Percentiles rank a stretch among this genome's conserved stretches.
Conservation (phyloP, 2,329 filamentous ascomycete genomes). For the Colletotrichum sansevieriae region DNA sequence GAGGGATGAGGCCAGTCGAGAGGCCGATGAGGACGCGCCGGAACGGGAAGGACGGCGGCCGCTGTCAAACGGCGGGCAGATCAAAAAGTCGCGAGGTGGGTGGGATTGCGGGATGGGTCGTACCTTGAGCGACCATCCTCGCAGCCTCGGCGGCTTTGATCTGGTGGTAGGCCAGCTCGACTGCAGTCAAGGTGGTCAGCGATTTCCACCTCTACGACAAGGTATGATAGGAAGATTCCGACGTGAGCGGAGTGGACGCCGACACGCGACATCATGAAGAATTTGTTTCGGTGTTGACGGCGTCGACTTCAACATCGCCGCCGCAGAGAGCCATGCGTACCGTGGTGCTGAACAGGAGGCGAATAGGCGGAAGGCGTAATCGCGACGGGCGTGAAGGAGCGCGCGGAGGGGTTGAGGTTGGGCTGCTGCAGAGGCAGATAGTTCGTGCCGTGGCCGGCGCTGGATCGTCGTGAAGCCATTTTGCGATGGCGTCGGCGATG, state of each 20-base stretch:
- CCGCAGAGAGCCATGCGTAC: neutral
- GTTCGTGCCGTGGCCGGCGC: neutral
- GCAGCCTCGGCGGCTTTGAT: constrained; percentile 30
- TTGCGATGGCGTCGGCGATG: constrained; percentile 8
- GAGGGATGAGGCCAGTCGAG: neutral
- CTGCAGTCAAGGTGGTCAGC: constrained; percentile 17
- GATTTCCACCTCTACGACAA: neutral
- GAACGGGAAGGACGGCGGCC: neutral
- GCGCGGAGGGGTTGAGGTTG: constrained; percentile 7
- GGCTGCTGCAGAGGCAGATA: neutral
- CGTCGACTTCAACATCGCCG: neutral
- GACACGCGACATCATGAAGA: constrained; percentile 2
- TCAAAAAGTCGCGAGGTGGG: neutral
- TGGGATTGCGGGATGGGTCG: neutral
- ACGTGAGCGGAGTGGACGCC: constrained; percentile 1
- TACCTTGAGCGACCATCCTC: constrained; percentile 28
- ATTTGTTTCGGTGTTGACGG: neutral
- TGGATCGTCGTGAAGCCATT: constrained; percentile 4
- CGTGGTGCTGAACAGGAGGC: constrained; percentile 3
- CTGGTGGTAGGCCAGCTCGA: constrained; percentile 24
- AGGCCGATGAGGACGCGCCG: neutral
- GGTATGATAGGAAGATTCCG: constrained; percentile 14
- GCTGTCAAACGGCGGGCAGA: neutral
- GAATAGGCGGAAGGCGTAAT: constrained; percentile 1
- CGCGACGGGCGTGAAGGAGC: constrained; percentile 9